A percentile compares a stretch with the other conserved stretches of the same genome.
These are phyloP conservation scores for Ganoderma leucocontextum DNA, from an alignment of 1,284 basidiomycete species.

Conservation along the genomic window DNA sequence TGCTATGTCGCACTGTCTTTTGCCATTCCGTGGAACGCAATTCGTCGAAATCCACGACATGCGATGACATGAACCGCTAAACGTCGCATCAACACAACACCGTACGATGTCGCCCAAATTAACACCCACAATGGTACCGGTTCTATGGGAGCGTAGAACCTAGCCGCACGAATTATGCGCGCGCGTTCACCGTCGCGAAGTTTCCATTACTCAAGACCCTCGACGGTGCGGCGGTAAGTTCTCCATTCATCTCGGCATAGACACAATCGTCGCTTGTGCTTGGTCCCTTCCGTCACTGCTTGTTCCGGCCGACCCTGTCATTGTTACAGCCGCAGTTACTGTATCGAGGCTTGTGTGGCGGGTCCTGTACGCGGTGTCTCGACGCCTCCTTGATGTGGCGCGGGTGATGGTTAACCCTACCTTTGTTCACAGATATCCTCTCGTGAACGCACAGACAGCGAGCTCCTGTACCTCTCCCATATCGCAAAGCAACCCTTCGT, in stretches of 20 bases:
- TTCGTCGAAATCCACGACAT: slow-evolving; percentile 1
- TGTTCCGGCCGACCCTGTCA: background rate
- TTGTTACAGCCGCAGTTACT: background rate
- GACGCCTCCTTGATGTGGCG: background rate
- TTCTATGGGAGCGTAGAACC: slow-evolving; percentile 42
- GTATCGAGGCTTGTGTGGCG: background rate
- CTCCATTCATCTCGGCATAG: slow-evolving; percentile 13
- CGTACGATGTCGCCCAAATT: background rate
- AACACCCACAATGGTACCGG: background rate
- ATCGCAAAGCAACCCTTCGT: slow-evolving; percentile 54
- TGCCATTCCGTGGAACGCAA: slow-evolving; percentile 15
- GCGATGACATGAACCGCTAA: background rate
- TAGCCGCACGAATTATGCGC: slow-evolving; percentile 54
- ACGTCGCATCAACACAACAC: background rate
- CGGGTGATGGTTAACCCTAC: background rate
- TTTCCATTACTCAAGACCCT: slow-evolving; percentile 70
- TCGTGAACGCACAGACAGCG: slow-evolving; percentile 85
- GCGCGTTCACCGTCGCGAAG: slow-evolving; percentile 77
- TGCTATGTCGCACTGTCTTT: slow-evolving; percentile 5
- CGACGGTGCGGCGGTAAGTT: slow-evolving; percentile 73
- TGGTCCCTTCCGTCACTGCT: background rate
- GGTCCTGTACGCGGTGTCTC: slow-evolving; percentile 1
- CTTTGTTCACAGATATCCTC: slow-evolving; percentile 61
- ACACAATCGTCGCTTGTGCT: background rate
- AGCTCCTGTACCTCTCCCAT: slow-evolving; percentile 83